Conservation (phyloP, 2,329 filamentous ascomycete genomes). For the Dactylellina cionopaga region DNA sequence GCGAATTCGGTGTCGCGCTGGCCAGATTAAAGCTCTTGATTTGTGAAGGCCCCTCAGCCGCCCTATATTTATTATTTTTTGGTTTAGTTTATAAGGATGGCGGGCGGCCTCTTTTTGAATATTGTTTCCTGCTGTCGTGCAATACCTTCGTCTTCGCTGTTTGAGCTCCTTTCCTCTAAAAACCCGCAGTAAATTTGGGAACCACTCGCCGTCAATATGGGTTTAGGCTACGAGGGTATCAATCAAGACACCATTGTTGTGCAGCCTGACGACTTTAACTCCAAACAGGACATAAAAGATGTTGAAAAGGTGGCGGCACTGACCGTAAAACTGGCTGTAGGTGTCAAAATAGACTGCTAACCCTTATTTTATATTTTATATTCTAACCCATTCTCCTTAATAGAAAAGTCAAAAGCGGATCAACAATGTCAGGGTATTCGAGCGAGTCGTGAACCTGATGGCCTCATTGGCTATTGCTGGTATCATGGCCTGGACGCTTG, state of each 20-base stretch:
- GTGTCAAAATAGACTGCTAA: background rate
- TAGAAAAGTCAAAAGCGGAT: conserved; percentile 42
- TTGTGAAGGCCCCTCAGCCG: conserved; percentile 1
- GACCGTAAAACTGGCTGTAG: conserved; percentile 21
- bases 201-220: no score
- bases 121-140: no score
- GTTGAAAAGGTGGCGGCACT: conserved; percentile 21
- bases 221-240: conserved; percentile 16
- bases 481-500: conserved; percentile 45
- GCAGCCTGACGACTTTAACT: background rate
- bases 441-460: conserved; percentile 41
- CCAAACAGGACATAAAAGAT: conserved; percentile 28
- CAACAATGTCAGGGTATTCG: conserved; percentile 12
- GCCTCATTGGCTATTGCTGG: conserved; percentile 19
- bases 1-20: conserved; percentile 3
- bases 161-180: no score
- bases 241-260: background rate
- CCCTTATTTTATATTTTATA: background rate
- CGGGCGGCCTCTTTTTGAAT: no score
- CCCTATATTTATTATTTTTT: background rate
- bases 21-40: background rate
- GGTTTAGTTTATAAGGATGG: background rate
- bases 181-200: no score
- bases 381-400: background rate
- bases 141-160: no score